These are phyloP conservation scores for Pseudodiploospora longispora DNA, from an alignment of 2,329 filamentous ascomycete species.

Conservation along the genomic window DNA sequence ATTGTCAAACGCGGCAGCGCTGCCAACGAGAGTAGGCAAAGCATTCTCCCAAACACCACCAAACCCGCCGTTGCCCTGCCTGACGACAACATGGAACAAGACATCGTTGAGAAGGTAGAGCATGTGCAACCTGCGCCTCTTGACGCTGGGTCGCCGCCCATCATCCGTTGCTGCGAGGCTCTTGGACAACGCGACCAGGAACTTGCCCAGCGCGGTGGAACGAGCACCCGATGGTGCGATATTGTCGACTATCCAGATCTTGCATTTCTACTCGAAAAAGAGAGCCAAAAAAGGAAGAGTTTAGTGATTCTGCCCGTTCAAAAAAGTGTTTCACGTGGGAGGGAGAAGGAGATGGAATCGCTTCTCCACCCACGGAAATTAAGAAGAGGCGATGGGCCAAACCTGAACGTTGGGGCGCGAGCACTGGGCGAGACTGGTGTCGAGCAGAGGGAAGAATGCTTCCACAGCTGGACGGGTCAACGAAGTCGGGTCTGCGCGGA, in stretches of 20 bases:
- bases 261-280: conserved; percentile 62
- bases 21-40: conserved; percentile 54
- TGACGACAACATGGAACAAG: conserved; percentile 58
- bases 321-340: conserved; percentile 17
- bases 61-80: conserved; percentile 43
- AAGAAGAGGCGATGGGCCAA: conserved; percentile 41
- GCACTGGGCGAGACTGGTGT: conserved; percentile 60
- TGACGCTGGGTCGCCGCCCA: conserved; percentile 42
- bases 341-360: conserved; percentile 1
- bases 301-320: conserved; percentile 14
- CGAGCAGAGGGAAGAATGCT: conserved; percentile 58
- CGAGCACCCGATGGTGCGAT: conserved; percentile 60
- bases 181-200: conserved; percentile 60
- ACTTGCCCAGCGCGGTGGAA: conserved; percentile 63
- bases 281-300: conserved; percentile 11
- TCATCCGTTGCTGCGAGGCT: conserved; percentile 19
- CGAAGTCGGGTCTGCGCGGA: conserved; percentile 65
- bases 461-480: conserved; percentile 62
- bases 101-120: conserved; percentile 74
- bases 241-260: conserved; percentile 72
- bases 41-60: conserved; percentile 48
- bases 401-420: conserved; percentile 81
- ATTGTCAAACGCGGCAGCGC: conserved; percentile 48
- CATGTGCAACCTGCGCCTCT: conserved; percentile 64
- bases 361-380: conserved; percentile 1